Evolutionary conservation across 2,329 filamentous ascomycete genomes (phyloP).

Genomic region (Fusarium proliferatum): DNA sequence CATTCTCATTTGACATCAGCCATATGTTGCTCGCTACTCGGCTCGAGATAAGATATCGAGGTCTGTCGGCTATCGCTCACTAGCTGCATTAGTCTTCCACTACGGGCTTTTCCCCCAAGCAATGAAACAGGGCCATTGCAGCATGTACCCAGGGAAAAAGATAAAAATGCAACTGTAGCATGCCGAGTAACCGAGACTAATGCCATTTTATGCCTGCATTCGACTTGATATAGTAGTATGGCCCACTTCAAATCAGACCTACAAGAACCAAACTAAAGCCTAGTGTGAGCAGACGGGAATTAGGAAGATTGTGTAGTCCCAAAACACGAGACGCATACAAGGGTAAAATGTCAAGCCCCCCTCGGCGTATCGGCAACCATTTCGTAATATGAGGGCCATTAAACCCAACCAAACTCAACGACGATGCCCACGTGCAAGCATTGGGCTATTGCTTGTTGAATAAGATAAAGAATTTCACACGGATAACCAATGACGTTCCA

Average conservation of each 20-base stretch:
- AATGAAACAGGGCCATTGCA: background rate
- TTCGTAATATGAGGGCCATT: rapidly evolving
- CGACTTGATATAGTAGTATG: rapidly evolving
- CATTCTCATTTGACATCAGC: rapidly evolving
- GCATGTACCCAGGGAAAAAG: rapidly evolving
- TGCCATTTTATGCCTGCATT: rapidly evolving
- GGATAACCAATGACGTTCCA: background rate
- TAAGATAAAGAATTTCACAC: rapidly evolving
- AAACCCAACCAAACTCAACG: background rate
- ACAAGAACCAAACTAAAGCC: rapidly evolving
- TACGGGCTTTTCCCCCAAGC: background rate
- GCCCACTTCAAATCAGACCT: background rate
- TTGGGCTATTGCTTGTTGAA: background rate
- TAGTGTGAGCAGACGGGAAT: background rate
- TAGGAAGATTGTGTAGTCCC: rapidly evolving
- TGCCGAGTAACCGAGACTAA: background rate
- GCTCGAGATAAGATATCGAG: background rate
- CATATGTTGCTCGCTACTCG: background rate
- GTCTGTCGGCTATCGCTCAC: background rate
- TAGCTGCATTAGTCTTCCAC: background rate
- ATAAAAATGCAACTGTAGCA: background rate
- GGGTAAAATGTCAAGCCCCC: rapidly evolving
- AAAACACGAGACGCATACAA: background rate
- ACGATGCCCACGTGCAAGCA: background rate
- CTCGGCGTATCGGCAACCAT: background rate